Conservation (phyloP, 2,329 filamentous ascomycete species). For the Stenocarpella maydis region DNA sequence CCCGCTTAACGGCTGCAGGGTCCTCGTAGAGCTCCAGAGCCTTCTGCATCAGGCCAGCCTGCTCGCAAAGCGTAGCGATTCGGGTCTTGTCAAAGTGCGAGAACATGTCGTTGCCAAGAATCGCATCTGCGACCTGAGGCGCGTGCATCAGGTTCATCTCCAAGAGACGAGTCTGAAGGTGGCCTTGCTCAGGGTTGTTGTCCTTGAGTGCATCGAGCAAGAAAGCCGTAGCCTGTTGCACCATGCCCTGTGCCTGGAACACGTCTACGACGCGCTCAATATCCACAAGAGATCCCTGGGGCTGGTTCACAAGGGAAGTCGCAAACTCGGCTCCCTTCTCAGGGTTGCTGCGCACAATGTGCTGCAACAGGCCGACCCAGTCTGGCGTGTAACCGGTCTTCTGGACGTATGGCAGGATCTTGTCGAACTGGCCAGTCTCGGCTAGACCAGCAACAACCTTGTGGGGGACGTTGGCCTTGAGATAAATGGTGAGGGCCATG, state of each 20-base stretch:
- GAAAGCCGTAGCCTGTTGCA: conserved; percentile 98
- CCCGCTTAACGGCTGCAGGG: conserved; percentile 86
- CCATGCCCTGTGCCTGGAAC: conserved; percentile 97
- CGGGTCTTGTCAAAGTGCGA: conserved; percentile 93
- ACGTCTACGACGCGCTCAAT: conserved; percentile 96
- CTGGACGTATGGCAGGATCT: conserved; percentile 90
- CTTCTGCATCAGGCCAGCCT: conserved; percentile 85
- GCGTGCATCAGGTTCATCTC: conserved; percentile 99
- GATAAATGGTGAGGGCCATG: conserved; percentile 87
- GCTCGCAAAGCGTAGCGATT: conserved; percentile 90
- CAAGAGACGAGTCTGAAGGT: conserved; percentile 90
- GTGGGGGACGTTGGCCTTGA: conserved; percentile 87
- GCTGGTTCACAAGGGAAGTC: conserved; percentile 87
- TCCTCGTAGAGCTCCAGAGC: conserved; percentile 97
- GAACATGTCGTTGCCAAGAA: conserved; percentile 98
- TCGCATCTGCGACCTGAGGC: conserved; percentile 96
- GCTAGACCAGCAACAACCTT: conserved; percentile 97
- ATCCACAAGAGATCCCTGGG: conserved; percentile 86
- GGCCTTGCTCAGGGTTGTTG: conserved; percentile 91
- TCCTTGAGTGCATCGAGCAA: conserved; percentile 93
- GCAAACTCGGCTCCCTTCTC: conserved; percentile 97
- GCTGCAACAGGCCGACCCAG: conserved; percentile 89
- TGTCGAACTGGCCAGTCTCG: conserved; percentile 95
- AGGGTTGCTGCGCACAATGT: conserved; percentile 89
- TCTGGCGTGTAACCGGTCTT: conserved; percentile 92